phyloP scores from a whole-genome alignment of 139 green algal species.

The Asterochloris erici region DNA sequence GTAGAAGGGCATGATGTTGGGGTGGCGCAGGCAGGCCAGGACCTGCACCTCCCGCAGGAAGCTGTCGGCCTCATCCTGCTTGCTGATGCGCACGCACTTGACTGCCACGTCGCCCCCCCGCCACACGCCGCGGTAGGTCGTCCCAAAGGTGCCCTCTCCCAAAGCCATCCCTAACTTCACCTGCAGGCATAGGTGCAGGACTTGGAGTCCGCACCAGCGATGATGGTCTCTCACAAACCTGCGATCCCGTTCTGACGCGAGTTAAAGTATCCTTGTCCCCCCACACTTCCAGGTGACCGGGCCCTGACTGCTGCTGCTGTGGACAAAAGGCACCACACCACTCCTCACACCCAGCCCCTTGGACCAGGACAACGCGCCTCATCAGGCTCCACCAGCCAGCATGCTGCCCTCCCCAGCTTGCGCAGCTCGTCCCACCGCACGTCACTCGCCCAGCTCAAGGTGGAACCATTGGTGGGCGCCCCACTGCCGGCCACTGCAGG shows the following conservation, averaged over 20 bases:
- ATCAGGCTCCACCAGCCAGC: slow-evolving; percentile 34
- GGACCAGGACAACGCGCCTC: slow-evolving; percentile 26
- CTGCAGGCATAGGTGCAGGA: slow-evolving; percentile 13
- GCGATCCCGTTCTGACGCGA: neutral
- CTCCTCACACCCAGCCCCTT: slow-evolving; percentile 5
- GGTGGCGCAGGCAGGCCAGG: slow-evolving; percentile 54
- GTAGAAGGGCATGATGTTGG: slow-evolving; percentile 67
- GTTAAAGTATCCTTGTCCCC: neutral
- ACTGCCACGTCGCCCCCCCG: slow-evolving; percentile 59
- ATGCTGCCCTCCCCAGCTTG: slow-evolving; percentile 23
- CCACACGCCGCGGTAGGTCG: slow-evolving; percentile 68
- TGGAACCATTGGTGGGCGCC: too few species aligned
- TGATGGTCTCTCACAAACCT: neutral
- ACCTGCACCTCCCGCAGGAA: slow-evolving; percentile 77
- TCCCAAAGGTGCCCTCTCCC: slow-evolving; percentile 75
- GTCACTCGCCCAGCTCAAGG: slow-evolving; percentile 1
- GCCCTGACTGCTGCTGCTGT: neutral
- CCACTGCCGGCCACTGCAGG: too few species aligned
- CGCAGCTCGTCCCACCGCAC: slow-evolving; percentile 21
- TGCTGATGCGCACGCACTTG: slow-evolving; percentile 55
- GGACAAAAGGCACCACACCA: neutral
- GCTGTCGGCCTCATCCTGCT: slow-evolving; percentile 45
- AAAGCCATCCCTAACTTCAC: slow-evolving; percentile 54
- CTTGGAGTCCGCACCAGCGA: too few species aligned
- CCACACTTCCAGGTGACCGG: neutral